phyloP scores from a whole-genome alignment of 1,284 basidiomycete species.

The Marasmius oreades region DNA sequence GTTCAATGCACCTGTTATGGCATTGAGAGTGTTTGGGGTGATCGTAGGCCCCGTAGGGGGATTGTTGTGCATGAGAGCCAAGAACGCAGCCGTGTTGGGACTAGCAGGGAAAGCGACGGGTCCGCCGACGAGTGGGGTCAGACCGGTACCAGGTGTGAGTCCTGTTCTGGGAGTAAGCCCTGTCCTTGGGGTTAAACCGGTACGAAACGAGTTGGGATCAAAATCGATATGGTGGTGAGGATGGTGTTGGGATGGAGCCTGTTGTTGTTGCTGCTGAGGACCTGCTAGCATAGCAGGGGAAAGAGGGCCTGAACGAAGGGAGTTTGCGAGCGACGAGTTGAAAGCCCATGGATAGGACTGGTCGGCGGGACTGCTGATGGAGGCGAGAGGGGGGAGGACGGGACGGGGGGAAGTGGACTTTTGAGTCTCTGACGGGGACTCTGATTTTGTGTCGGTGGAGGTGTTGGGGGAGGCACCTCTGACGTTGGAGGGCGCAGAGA shows the following conservation, averaged over 20 bases:
- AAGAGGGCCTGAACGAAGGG: constrained; percentile 86
- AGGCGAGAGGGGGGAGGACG: constrained; percentile 82
- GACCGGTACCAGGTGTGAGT: constrained; percentile 51
- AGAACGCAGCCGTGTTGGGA: constrained; percentile 90
- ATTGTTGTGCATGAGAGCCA: constrained; percentile 84
- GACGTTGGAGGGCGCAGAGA: constrained; percentile 53
- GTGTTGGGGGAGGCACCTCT: constrained; percentile 37
- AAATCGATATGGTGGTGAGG: constrained; percentile 47
- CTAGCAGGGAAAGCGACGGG: constrained; percentile 79
- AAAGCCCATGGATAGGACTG: constrained; percentile 74
- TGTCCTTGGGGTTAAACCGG: constrained; percentile 81
- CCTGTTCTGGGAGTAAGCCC: constrained; percentile 75
- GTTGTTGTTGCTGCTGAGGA: constrained; percentile 46
- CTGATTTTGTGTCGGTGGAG: neutral
- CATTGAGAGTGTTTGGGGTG: constrained; percentile 87
- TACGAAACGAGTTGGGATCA: constrained; percentile 76
- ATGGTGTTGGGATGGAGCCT: constrained; percentile 21
- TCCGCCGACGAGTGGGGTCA: constrained; percentile 82
- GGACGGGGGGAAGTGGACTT: constrained; percentile 37
- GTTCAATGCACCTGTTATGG: constrained; percentile 72
- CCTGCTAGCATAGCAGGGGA: constrained; percentile 95
- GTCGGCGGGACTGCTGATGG: constrained; percentile 82
- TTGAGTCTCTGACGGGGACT: neutral
- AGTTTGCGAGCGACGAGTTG: constrained; percentile 59
- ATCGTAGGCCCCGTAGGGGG: constrained; percentile 68